Base-by-base conservation (phyloP, 768 basidiomycete genomes). In the Mycena crocata region DNA sequence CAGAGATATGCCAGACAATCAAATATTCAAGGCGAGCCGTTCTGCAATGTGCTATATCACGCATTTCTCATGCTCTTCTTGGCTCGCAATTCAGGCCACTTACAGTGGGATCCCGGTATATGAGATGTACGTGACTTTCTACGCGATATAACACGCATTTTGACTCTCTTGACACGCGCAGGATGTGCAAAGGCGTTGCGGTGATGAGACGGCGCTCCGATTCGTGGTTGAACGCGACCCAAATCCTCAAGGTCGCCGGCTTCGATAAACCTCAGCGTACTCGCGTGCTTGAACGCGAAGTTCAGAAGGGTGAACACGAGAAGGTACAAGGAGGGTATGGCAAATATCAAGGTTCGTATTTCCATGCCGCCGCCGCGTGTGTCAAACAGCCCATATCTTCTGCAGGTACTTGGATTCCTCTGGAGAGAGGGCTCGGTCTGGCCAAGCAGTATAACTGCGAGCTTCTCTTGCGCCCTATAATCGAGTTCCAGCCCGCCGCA, bases 241-340 rank as follows among this genome's bases (percentile, higher is more conserved):
- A 97, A 77, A 98, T 99, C 69, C 89, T 99, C 75, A 99, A 99
- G 79, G 97, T 99, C 72, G 98, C 96, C 31, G 98, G 97, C 13
- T 99, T 99, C 73, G 98, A 99, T 82, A 99, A 99, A 78, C 98
- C 98, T 1, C 98, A 99, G 77, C 86, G 98, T 52, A 99, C 98
- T 64, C 90, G 98, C 59, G 96, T 99, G 19, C 86, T 99, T 46
- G 98, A 99, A 79, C 89, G 98, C 70, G 98, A 99, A 80, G 91
- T 99, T 9, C 98, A 99, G 78, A 99, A 99, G 77, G 98, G 96
- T 30, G 94, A 95, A 72, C 98, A 99, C 78, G 97, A 99, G 81
- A 99, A 99, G 78, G 96, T 99, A 0, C 98, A 99, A 78, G 98
- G 98, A 26, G 98, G 98, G 3, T 99, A 99, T 78, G 98, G 98